Base-by-base conservation (phyloP, 2,329 filamentous ascomycete species). In the Sclerotinia minor region DNA sequence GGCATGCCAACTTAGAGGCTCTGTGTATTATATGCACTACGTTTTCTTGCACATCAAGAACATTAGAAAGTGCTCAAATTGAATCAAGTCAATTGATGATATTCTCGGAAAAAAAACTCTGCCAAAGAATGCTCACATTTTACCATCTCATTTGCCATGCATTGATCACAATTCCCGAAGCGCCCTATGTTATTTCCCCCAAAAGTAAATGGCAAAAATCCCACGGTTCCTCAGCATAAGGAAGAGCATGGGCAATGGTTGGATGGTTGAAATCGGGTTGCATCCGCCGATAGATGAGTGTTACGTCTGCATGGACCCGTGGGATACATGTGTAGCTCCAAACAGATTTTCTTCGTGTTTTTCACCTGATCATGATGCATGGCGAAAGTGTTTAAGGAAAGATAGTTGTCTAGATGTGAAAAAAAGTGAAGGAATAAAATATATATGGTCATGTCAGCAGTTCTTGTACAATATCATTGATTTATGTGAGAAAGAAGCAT, bases 21-120 rank as follows among this genome's bases (percentile, higher is more conserved):
- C 68, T 70, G 72, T 75, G 72, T 75, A 75, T 66, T 68, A 74
- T 73, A 73, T 71, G 70, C 70, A 71, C 63, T 50, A 26, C 55
- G 58, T 67, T 68, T 70, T 70, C 50, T 67, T 68, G 69, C 69
- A 64, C 69, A 71, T 69, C 67, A 69, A 71, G 69, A 67, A 67
- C 38, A 52, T 63, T 29, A 61, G 63, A 69, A 58, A 61, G 47
- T 53, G 50, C 50, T 58, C 41, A 50, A 24, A 64, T 65, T 61
- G 65, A 45, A 66, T 32, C 50, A 47, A 47, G 32, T 32, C 35
- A n/a, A 53, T 52, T 17, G 47, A 47, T 3, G 26, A 61, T 38
- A 24, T 52, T 59, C 35, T 26, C 24, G 53, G 44, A 17, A 58
- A 19, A 66, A 35, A 17, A 41, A n/a, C n/a, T n/a, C 19, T 29